Conservation (phyloP, 2,329 filamentous ascomycete genomes). For the Fusarium azukiicola region DNA sequence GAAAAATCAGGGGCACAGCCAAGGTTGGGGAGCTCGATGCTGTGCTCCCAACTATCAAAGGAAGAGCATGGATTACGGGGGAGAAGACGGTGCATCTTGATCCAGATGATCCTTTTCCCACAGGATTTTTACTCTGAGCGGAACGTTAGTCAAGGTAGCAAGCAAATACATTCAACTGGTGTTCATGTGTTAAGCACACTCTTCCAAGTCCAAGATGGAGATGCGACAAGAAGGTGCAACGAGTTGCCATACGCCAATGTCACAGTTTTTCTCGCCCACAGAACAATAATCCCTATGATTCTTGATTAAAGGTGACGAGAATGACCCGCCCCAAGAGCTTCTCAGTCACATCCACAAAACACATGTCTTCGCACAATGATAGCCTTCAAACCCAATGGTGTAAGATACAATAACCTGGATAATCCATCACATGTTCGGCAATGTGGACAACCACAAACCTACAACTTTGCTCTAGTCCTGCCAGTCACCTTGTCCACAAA, state of each 20-base stretch:
- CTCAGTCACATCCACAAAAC: too few relatives aligned
- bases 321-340: too few relatives aligned
- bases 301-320: too few relatives aligned
- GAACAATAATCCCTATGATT: too few relatives aligned
- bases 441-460: neutral
- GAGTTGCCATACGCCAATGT: too few relatives aligned
- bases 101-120: slow-evolving; percentile 27
- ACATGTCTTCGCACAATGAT: too few relatives aligned
- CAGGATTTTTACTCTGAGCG: slow-evolving; percentile 13
- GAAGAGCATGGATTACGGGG: slow-evolving; percentile 31
- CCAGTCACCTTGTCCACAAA: slow-evolving; percentile 20
- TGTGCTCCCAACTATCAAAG: slow-evolving; percentile 20
- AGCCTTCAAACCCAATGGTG: neutral
- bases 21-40: slow-evolving; percentile 23
- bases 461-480: neutral
- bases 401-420: neutral
- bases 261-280: too few relatives aligned
- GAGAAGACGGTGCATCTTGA: slow-evolving; percentile 32
- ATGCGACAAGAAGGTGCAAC: neutral
- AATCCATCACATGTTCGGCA: neutral
- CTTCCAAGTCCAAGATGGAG: neutral
- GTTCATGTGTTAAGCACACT: neutral
- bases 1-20: slow-evolving; percentile 15
- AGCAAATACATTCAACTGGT: neutral
- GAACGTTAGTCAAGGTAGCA: neutral